phyloP scores from a whole-genome alignment of 2,329 filamentous ascomycete genomes.

The Colletotrichum endophyticum region DNA sequence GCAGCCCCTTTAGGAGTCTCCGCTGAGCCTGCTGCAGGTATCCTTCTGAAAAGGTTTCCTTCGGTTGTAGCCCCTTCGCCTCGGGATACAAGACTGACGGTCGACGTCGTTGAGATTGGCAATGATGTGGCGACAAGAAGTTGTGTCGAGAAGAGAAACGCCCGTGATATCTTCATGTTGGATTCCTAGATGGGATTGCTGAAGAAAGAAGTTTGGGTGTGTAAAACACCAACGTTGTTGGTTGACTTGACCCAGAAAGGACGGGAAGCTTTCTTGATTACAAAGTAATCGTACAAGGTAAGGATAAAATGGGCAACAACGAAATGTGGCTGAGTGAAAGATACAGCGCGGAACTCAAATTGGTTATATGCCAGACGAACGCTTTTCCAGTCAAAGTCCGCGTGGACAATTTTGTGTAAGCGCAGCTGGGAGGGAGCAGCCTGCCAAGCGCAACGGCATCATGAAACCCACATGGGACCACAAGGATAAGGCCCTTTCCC shows the following conservation, averaged over 20 bases:
- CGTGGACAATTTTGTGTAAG: not conserved
- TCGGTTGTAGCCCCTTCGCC: not conserved
- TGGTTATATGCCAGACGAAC: not conserved
- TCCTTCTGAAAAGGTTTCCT: not conserved
- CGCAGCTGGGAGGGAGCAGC: not conserved
- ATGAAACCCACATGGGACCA: constrained; percentile 18
- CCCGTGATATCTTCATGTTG: constrained; percentile 1
- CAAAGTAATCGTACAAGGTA: accelerated
- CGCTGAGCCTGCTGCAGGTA: not conserved
- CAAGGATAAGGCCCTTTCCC: not conserved
- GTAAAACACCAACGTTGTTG: not conserved
- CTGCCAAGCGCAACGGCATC: constrained; percentile 1
- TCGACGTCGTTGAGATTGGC: not conserved
- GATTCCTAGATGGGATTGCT: accelerated
- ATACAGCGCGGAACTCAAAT: not conserved
- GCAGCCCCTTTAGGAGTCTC: not conserved
- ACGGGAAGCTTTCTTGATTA: accelerated
- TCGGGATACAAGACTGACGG: not conserved
- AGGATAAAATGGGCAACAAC: not conserved
- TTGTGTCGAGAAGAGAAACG: not conserved
- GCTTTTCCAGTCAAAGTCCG: not conserved
- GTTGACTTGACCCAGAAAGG: not conserved
- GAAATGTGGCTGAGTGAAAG: accelerated
- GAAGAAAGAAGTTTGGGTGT: not conserved
- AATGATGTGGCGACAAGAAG: not conserved